Evolutionary conservation across 495 filamentous ascomycete genomes (phyloP), one percentile per base, ranked within the genome.

Genomic region (Acidiella bohemica): DNA sequence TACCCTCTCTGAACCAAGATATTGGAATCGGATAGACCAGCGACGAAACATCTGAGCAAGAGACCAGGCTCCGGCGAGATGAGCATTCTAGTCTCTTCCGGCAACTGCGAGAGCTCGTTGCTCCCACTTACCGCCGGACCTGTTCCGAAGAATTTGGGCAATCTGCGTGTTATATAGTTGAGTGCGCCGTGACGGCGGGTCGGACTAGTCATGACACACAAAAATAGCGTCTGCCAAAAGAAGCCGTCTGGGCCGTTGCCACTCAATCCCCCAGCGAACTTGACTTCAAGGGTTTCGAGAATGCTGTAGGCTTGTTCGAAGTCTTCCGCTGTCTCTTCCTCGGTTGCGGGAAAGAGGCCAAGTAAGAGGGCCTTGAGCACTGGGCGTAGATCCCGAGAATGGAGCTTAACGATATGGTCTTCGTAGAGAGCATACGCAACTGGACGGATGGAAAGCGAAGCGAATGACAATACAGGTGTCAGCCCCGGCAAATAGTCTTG

Each of bases 211-310:
- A 99, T 93, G 0, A 83, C 76, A 11, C 86, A 84, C 26, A 96
- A 67, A 49, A 99, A 94, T 48, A 99, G 80, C 59, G 84, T 94
- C 64, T 99, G 90, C 90, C 90, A 99, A 56, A 94, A 99, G 56
- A 85, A 93, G 49, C 85, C 82, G 37, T 87, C 82, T 20, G 74
- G 78, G n/a, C 20, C 37, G 3, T 24, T 2, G 5, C 12, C 20
- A 5, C 41, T 29, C 5, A 31, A 36, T 7, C 37, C 50, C 9
- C 39, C 24, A 19, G 20, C 30, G 29, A 42, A 41, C 0, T 24
- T 32, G 7, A 10, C 13, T 33, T 48, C 36, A 3, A 96, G 76
- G 33, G 70, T 76, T 48, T 90, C 81, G 18, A 95, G 56, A 13
- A 93, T 71, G 31, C 68, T 71, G 33, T 93, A 53, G 1, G 86